Base-by-base conservation (phyloP, 1,284 basidiomycete genomes). In the Cystobasidium pallidum region DNA sequence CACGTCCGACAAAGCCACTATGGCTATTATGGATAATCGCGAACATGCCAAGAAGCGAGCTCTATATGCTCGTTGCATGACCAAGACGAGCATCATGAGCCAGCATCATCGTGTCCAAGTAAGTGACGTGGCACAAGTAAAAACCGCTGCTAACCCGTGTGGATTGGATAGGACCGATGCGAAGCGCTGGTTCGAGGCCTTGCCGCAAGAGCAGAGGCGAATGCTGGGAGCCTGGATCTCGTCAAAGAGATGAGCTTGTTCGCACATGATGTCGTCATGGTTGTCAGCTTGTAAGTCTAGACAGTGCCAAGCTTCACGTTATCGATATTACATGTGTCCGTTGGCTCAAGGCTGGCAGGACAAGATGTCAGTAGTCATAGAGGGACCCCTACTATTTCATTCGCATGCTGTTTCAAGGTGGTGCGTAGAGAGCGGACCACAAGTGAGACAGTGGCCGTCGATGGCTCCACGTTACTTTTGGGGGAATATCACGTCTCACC, bases 11-110 rank as follows among this genome's bases (percentile, higher is more conserved):
- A 39, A 39, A 19, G 57, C 66, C n/a, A 57, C 66, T 17, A 67
- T 67, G 66, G 32, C 66, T 21, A 67, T 54, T 4, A 57, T 67
- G 52, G 54, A 57, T 21, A 67, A 67, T 17, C 34, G 49, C 21
- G 30, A 57, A 43, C 66, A 67, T 63, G 54, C 54, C 10, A 34
- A 21, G 17, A 51, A 54, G 15, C 52, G 66, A n/a, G 57, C 54
- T 41, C 21, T 67, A 8, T 61, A 67, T 41, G 66, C 66, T 26
- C n/a, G 66, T 28, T 45, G 47, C 19, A 58, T 57, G 66, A 57
- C 66, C 15, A 34, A 45, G 21, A 34, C 34, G 15, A 67, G 54
- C 34, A 67, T 67, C 8, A 2, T 67, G 17, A 32, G 59, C 13
- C 66, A 67, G 21, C 57, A 58, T 30, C 57, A 21, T 10, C 34